These are phyloP conservation scores for Linnemannia elongata DNA, from an alignment of 192 early-diverging fungal genomes.

Conservation along the genomic window DNA sequence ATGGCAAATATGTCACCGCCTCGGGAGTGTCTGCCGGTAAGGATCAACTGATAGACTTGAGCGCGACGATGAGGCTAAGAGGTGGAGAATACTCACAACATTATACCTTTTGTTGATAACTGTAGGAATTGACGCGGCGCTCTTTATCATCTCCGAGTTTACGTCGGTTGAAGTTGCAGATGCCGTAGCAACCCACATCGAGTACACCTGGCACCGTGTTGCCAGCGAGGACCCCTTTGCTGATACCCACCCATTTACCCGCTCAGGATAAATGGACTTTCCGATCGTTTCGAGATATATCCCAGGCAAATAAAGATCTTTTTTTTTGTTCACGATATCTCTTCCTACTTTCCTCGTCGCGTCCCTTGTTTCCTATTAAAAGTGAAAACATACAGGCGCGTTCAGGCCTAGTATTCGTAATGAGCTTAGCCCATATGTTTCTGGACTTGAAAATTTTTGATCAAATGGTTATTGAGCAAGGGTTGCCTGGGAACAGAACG, in stretches of 20 bases:
- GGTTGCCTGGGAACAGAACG: no score
- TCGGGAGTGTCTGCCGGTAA: conserved; percentile 61
- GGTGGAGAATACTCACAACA: background rate
- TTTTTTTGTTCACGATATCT: no score
- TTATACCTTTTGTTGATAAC: background rate
- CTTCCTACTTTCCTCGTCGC: no score
- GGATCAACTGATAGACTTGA: background rate
- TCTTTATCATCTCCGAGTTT: conserved; percentile 39
- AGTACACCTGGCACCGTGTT: conserved; percentile 53
- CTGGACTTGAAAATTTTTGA: no score
- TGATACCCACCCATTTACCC: conserved; percentile 43
- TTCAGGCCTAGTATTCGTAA: no score
- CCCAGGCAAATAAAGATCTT: no score
- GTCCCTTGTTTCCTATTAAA: no score
- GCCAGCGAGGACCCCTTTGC: conserved; percentile 51
- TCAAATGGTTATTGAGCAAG: no score
- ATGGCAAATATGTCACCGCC: conserved; percentile 61
- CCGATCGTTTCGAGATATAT: background rate
- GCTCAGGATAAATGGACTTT: conserved; percentile 1
- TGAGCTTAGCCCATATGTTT: no score
- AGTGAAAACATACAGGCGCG: no score
- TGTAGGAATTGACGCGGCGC: conserved; percentile 42
- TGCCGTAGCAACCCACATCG: conserved; percentile 26
- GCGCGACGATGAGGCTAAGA: background rate
- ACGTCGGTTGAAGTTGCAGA: conserved; percentile 23